phyloP scores from a whole-genome alignment of 2,329 filamentous ascomycete species.

The Neofusicoccum kwambonambiense region DNA sequence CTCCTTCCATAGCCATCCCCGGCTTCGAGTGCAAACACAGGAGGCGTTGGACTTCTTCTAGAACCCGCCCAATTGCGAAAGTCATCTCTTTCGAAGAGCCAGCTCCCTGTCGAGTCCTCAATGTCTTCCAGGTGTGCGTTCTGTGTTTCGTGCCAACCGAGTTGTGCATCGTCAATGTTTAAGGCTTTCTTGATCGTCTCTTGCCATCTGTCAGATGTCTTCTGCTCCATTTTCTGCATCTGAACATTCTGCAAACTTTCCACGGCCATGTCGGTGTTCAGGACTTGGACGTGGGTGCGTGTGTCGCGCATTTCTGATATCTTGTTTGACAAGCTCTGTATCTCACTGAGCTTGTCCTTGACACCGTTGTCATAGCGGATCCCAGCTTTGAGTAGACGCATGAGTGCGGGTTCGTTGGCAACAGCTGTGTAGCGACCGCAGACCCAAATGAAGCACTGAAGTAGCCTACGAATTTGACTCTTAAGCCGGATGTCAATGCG shows the following conservation, averaged over 20 bases:
- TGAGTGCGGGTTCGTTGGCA: not conserved
- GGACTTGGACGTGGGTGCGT: not conserved
- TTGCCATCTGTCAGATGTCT: not conserved
- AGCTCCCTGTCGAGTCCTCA: not conserved
- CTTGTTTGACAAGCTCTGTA: not conserved
- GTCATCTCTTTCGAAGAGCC: not conserved
- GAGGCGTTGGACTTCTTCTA: not conserved
- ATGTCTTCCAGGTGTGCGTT: not conserved
- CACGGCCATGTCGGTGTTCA: not conserved
- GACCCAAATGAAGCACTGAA: not conserved
- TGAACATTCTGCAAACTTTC: not conserved
- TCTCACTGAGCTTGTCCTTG: not conserved
- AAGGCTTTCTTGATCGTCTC: not conserved
- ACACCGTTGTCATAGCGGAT: not conserved
- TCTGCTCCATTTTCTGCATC: not conserved
- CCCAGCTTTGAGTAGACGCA: not conserved
- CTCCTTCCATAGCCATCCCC: not conserved
- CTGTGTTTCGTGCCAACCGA: not conserved
- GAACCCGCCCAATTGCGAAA: not conserved
- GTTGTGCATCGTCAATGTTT: not conserved
- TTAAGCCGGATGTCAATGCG: not conserved
- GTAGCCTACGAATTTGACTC: not conserved
- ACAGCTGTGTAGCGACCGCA: not conserved
- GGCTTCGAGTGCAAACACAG: not conserved
- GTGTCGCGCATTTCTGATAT: not conserved